These are phyloP conservation scores for Thermomyces lanuginosus DNA, from an alignment of 2,329 filamentous ascomycete genomes.

Conservation along the genomic window DNA sequence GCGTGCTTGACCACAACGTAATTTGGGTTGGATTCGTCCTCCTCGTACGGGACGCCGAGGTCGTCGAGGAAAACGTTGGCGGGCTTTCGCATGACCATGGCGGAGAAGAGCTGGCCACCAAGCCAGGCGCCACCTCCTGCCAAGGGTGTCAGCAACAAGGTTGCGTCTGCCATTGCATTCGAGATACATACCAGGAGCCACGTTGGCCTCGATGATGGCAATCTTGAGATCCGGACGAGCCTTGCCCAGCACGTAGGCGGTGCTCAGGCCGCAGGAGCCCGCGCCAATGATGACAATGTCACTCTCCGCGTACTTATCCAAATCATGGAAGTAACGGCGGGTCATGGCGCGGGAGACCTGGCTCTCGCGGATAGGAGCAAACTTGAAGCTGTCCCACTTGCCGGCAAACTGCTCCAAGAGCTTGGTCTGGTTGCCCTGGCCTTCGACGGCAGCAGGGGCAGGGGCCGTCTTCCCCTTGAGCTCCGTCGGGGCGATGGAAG, in stretches of 20 bases:
- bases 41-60: conserved; percentile 69
- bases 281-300: conserved; percentile 90
- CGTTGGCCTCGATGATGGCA: conserved; percentile 74
- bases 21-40: conserved; percentile 71
- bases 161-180: neutral
- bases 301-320: conserved; percentile 77
- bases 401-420: conserved; percentile 50
- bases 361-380: conserved; percentile 75
- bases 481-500: conserved; percentile 21
- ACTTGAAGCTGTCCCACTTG: conserved; percentile 69
- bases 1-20: conserved; percentile 91
- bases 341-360: conserved; percentile 91
- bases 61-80: conserved; percentile 71
- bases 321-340: conserved; percentile 76
- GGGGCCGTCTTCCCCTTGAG: conserved; percentile 30
- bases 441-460: conserved; percentile 26
- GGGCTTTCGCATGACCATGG: conserved; percentile 90
- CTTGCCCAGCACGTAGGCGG: conserved; percentile 70
- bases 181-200: conserved; percentile 48
- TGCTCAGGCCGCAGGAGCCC: conserved; percentile 70
- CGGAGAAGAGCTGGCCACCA: conserved; percentile 83
- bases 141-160: neutral
- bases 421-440: conserved; percentile 33
- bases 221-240: conserved; percentile 80
- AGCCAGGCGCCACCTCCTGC: conserved; percentile 76